A percentile compares a stretch with the other conserved stretches of the same genome.
Conservation (phyloP, 2,329 filamentous ascomycete species). For the Nemania sp. region DNA sequence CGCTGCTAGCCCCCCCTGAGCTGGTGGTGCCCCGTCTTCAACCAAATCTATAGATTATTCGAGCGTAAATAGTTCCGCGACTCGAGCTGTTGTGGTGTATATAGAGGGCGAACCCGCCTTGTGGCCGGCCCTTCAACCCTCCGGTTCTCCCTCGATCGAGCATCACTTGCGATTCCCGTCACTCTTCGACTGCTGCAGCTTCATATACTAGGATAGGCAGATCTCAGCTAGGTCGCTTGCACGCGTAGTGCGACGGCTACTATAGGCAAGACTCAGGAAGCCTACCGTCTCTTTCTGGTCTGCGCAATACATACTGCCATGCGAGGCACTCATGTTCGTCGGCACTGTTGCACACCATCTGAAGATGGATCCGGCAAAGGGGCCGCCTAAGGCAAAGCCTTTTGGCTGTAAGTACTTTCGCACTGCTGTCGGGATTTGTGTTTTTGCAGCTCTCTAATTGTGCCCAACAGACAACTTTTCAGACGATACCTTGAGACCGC, state of each 20-base stretch:
- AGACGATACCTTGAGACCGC: slow-evolving; percentile 59
- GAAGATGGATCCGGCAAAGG: slow-evolving; percentile 71
- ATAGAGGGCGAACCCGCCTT: background rate
- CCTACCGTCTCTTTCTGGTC: slow-evolving; percentile 7
- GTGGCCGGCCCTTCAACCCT: background rate
- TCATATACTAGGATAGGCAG: background rate
- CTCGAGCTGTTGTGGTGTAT: background rate
- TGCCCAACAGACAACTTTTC: slow-evolving; percentile 42
- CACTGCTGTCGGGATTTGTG: background rate
- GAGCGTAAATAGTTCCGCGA: background rate
- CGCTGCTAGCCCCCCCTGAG: background rate
- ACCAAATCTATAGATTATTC: background rate
- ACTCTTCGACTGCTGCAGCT: background rate
- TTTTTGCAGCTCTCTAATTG: slow-evolving; percentile 32
- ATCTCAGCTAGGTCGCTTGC: background rate
- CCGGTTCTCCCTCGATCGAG: background rate
- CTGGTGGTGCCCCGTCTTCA: background rate
- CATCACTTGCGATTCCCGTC: background rate
- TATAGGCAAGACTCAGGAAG: slow-evolving; percentile 3
- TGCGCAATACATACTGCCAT: slow-evolving; percentile 30
- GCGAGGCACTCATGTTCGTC: slow-evolving; percentile 66
- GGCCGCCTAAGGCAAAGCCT: slow-evolving; percentile 67
- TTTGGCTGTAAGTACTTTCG: slow-evolving; percentile 73
- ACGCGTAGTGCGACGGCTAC: slow-evolving; percentile 5
- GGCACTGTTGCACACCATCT: slow-evolving; percentile 62